phyloP scores from a whole-genome alignment of 176 grass and related monocot genomes.

The Musa beccarii region DNA sequence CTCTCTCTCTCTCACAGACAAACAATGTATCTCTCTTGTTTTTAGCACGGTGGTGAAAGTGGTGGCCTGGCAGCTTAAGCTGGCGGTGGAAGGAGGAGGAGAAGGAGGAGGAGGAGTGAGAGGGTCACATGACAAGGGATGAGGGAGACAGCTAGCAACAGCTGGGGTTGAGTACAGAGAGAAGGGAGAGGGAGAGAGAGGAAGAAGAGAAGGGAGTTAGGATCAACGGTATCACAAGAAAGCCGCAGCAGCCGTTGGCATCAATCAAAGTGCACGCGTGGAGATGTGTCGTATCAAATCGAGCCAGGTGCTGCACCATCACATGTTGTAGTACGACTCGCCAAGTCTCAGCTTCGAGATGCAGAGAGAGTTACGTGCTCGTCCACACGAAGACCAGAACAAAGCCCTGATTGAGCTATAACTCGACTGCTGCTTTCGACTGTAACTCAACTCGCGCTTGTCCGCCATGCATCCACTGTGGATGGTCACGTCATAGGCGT shows the following conservation, averaged over 20 bases:
- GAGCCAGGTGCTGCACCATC: too few relatives aligned
- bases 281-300: too few relatives aligned
- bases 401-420: too few relatives aligned
- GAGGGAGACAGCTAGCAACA: conserved; percentile 81
- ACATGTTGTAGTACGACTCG: too few relatives aligned
- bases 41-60: conserved; percentile 11
- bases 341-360: too few relatives aligned
- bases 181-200: conserved; percentile 8
- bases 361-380: too few relatives aligned
- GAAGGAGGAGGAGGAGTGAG: conserved; percentile 4
- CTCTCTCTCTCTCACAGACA: neutral
- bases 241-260: neutral
- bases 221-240: conserved; percentile 6
- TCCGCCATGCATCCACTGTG: too few relatives aligned
- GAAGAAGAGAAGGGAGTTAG: conserved; percentile 1
- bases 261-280: conserved; percentile 10
- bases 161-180: conserved; percentile 36
- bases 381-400: too few relatives aligned
- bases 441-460: too few relatives aligned
- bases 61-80: neutral
- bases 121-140: conserved; percentile 52
- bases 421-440: too few relatives aligned
- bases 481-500: too few relatives aligned
- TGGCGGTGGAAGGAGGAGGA: neutral
- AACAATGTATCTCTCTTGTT: neutral